phyloP scores from a whole-genome alignment of 2,329 filamentous ascomycete species.

The Penicillium carneum region DNA sequence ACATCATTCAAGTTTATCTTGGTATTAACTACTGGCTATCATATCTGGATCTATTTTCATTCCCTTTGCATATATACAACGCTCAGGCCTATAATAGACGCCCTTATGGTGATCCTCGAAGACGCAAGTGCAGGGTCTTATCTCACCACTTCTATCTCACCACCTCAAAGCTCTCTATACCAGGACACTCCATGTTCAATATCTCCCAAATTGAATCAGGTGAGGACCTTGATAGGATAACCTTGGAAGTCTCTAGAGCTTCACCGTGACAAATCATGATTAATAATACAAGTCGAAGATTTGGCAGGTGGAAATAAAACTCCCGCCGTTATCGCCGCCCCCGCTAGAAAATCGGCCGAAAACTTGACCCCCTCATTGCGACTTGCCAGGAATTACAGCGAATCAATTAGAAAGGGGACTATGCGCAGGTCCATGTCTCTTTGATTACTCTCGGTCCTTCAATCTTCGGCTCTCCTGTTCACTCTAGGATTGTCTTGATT shows the following conservation, averaged over 20 bases:
- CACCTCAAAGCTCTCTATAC: slow-evolving; percentile 1
- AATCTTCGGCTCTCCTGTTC: not conserved
- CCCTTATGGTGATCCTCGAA: slow-evolving; percentile 4
- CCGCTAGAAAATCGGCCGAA: slow-evolving; percentile 32
- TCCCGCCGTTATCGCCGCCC: slow-evolving; percentile 36
- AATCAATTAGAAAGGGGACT: slow-evolving; percentile 30
- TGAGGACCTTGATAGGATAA: not conserved
- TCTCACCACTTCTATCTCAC: slow-evolving; percentile 8
- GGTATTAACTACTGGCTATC: not conserved
- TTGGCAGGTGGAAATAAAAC: slow-evolving; percentile 12
- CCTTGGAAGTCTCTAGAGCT: not conserved
- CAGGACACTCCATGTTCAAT: not conserved
- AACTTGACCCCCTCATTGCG: slow-evolving; percentile 32
- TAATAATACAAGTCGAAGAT: slow-evolving; percentile 14
- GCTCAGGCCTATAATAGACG: slow-evolving; percentile 11
- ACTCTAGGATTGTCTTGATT: slow-evolving; percentile 2
- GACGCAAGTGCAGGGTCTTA: slow-evolving; percentile 1
- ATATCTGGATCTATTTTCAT: not conserved
- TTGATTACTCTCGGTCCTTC: slow-evolving; percentile 8
- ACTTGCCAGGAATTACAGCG: slow-evolving; percentile 31
- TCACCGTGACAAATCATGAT: slow-evolving; percentile 15
- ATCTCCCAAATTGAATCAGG: not conserved
- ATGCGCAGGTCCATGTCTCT: slow-evolving; percentile 20
- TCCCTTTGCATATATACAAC: slow-evolving; percentile 1
- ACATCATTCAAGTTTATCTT: not conserved